These are phyloP conservation scores for Flaveria sonorensis DNA, from an alignment of 129 eudicot genomes.

Conservation along the genomic window DNA sequence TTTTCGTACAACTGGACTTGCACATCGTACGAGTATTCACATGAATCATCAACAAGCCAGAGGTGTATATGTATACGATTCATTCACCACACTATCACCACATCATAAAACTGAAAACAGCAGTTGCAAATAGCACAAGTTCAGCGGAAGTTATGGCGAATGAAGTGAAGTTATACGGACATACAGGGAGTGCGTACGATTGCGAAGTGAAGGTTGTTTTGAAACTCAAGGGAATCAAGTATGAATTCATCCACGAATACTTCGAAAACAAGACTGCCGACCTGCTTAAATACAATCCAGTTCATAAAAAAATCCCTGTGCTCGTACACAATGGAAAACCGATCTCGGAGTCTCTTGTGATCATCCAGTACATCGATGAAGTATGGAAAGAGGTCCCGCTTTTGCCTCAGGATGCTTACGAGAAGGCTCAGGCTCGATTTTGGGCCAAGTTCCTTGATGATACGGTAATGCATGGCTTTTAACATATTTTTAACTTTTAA, in stretches of 20 bases:
- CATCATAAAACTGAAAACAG: too few species aligned
- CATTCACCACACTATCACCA: too few species aligned
- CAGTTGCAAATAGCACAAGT: too few species aligned
- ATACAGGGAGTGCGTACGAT: slow-evolving; percentile 21
- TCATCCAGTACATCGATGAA: slow-evolving; percentile 46
- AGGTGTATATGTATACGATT: too few species aligned
- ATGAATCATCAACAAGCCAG: too few species aligned
- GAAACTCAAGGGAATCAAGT: slow-evolving; percentile 28
- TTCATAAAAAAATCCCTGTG: slow-evolving; percentile 35
- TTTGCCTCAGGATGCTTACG: slow-evolving; percentile 37
- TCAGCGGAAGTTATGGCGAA: background rate
- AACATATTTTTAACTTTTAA: too few species aligned
- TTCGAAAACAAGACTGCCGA: slow-evolving; percentile 30
- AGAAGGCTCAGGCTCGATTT: slow-evolving; percentile 39
- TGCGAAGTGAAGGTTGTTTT: slow-evolving; percentile 33
- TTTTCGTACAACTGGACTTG: too few species aligned
- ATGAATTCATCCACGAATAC: slow-evolving; percentile 27
- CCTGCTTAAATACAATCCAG: slow-evolving; percentile 42
- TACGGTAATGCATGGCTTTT: slow-evolving; percentile 9
- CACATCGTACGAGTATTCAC: too few species aligned
- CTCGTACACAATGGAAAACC: slow-evolving; percentile 38
- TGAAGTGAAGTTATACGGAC: slow-evolving; percentile 20
- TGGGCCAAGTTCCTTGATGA: slow-evolving; percentile 41
- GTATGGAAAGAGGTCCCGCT: slow-evolving; percentile 33
- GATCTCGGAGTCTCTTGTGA: slow-evolving; percentile 34